Evolutionary conservation across 306 rosid genomes (phyloP), one percentile per base, ranked within the genome.

Genomic region (Pyrus communis): DNA sequence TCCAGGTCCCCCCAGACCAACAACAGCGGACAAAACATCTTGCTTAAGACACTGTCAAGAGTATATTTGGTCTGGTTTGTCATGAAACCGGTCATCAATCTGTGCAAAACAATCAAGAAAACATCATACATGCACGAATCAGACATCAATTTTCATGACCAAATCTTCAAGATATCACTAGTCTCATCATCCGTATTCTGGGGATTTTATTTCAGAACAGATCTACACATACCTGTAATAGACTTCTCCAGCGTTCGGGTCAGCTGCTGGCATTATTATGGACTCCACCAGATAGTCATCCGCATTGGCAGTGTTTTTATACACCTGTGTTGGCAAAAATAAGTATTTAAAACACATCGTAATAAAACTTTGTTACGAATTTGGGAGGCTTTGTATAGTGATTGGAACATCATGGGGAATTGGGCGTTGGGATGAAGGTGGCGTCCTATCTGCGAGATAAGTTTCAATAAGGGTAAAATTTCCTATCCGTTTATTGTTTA

Each of bases 1-100:
- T 95, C 98, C 58, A 95, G 87, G 88, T 95, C 98, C 33, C 97
- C 98, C 98, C 96, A 92, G 17, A 95, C 78, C 90, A 95, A 67
- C 82, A 95, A 79, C 76, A 95, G 71, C 2, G 99, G 99, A 84
- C 97, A 95, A 51, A 89, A 69, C 78, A 89, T 89, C 85, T 92
- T 82, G 69, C 89, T 82, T 75, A 92, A 77, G 38, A 90, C 86
- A 40, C 88, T 68, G 77, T 95, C 90, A 38, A 92, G 75, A 4
- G 97, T 95, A 82, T 92, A 90, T 40, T 89, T 89, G 85, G 87
- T 89, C 79, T 84, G 99, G 72, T 88, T 95, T 74, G 77, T 58
- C 92, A 95, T 88, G 88, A 95, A 95, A 43, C 93, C 75, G 13
- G 90, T 84, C 99, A 95, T 92, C 87, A 95, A 89, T 86, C 99